A percentile compares a stretch with the other conserved stretches of the same genome.
Evolutionary conservation across 2,329 filamentous ascomycete species (phyloP).

Genomic region (Trichoderma endophyticum): DNA sequence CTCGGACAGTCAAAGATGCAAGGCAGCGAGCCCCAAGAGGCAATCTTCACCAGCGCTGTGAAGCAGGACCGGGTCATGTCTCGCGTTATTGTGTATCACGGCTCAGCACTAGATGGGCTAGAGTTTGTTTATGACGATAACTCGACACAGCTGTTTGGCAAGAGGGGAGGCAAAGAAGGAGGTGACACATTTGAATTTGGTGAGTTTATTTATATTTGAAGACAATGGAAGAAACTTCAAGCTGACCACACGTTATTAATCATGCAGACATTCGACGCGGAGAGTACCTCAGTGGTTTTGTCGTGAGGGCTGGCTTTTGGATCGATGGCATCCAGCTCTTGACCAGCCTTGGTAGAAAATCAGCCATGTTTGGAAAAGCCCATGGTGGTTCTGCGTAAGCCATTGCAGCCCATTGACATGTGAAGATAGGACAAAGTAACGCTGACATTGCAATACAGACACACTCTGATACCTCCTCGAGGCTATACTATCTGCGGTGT

Average conservation of each 20-base stretch:
- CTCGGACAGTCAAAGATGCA: conserved; percentile 71
- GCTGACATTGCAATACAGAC: conserved; percentile 49
- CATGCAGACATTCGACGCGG: conserved; percentile 71
- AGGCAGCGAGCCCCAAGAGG: conserved; percentile 65
- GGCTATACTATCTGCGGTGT: conserved; percentile 88
- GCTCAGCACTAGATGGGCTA: conserved; percentile 73
- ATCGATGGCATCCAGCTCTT: conserved; percentile 87
- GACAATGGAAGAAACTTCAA: too few species aligned
- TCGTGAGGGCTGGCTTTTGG: conserved; percentile 74
- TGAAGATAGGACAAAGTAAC: background rate
- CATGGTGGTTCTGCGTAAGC: conserved; percentile 79
- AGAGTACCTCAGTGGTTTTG: conserved; percentile 84
- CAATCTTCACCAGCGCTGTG: conserved; percentile 69
- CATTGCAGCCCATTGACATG: background rate
- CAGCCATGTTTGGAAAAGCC: conserved; percentile 78
- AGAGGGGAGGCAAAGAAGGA: conserved; percentile 65
- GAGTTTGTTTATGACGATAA: conserved; percentile 92
- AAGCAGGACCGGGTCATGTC: conserved; percentile 71
- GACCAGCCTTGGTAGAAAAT: conserved; percentile 84
- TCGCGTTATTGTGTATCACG: conserved; percentile 73
- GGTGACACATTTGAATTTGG: conserved; percentile 75
- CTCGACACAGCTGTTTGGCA: conserved; percentile 82
- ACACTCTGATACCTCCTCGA: conserved; percentile 82
- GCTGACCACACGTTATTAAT: background rate
- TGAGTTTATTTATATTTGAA: conserved; percentile 39